phyloP scores from a whole-genome alignment of 1,139 yeast genomes.

The Yamadazyma buinensis region DNA sequence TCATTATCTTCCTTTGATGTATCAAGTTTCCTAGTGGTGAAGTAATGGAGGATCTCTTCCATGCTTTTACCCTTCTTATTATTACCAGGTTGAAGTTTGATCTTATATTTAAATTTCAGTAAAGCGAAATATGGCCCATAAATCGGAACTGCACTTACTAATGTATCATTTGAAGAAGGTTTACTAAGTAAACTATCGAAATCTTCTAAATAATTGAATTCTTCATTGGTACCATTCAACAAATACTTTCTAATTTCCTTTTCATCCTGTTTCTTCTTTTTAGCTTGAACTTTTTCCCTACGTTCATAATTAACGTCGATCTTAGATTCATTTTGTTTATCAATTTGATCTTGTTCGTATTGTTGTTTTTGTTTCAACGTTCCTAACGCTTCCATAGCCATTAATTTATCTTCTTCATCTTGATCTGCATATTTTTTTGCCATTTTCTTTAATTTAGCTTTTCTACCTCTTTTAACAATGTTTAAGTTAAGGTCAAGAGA shows the following conservation, averaged over 20 bases:
- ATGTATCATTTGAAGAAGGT: constrained; percentile 40
- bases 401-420: constrained; percentile 79
- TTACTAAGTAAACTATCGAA: constrained; percentile 39
- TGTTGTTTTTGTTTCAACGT: constrained; percentile 59
- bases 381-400: constrained; percentile 80
- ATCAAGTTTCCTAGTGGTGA: constrained; percentile 54
- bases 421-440: constrained; percentile 83
- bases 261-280: constrained; percentile 47
- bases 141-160: constrained; percentile 69
- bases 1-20: constrained; percentile 45
- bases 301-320: constrained; percentile 21
- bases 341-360: constrained; percentile 16
- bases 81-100: constrained; percentile 81
- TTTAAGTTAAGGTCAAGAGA: constrained; percentile 10
- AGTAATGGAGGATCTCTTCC: constrained; percentile 60
- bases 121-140: constrained; percentile 93
- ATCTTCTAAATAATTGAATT: constrained; percentile 32
- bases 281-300: constrained; percentile 27
- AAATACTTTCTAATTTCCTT: constrained; percentile 48
- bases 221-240: constrained; percentile 30
- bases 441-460: constrained; percentile 77
- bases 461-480: constrained; percentile 65
- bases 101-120: constrained; percentile 72
- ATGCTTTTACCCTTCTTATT: constrained; percentile 88
- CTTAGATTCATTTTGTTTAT: constrained; percentile 12